Conservation (phyloP, 805 yeast genomes). For the Zygotorulaspora danielsina region DNA sequence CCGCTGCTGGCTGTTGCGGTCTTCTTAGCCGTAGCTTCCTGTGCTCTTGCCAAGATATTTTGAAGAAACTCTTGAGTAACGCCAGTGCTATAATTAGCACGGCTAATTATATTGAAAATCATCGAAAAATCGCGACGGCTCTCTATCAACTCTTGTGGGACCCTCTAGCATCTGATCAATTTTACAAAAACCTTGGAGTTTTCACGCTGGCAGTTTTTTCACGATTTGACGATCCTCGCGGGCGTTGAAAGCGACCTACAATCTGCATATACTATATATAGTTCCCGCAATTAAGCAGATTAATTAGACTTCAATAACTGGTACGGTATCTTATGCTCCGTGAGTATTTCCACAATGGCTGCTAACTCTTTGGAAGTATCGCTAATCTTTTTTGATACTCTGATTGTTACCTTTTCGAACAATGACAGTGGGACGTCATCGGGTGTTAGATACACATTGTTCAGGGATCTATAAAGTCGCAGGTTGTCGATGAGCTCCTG, state of each 20-base stretch:
- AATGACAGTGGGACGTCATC: constrained; percentile 43
- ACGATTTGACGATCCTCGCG: too few species aligned
- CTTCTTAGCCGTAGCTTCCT: constrained; percentile 28
- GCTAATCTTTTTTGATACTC: too few species aligned
- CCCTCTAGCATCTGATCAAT: too few species aligned
- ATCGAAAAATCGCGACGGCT: neutral
- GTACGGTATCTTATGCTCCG: too few species aligned
- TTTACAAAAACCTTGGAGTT: too few species aligned
- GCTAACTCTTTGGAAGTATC: too few species aligned
- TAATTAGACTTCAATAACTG: too few species aligned
- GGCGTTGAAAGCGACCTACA: too few species aligned
- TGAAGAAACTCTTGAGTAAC: constrained; percentile 33
- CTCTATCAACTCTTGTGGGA: too few species aligned
- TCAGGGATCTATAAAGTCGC: constrained; percentile 56
- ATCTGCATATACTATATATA: too few species aligned
- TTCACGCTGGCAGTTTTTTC: neutral
- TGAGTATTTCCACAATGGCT: too few species aligned
- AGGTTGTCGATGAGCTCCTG: constrained; percentile 40
- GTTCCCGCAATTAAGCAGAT: too few species aligned
- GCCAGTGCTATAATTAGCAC: constrained; percentile 22
- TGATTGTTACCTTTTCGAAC: constrained; percentile 26
- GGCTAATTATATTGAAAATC: constrained; percentile 6
- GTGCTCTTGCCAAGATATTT: constrained; percentile 31
- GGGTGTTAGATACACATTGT: constrained; percentile 67
- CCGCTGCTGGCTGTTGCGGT: constrained; percentile 7